Percentiles rank a stretch among this genome's conserved stretches.
Evolutionary conservation across 2,329 filamentous ascomycete genomes (phyloP).

Genomic region (Exophiala calicioides): DNA sequence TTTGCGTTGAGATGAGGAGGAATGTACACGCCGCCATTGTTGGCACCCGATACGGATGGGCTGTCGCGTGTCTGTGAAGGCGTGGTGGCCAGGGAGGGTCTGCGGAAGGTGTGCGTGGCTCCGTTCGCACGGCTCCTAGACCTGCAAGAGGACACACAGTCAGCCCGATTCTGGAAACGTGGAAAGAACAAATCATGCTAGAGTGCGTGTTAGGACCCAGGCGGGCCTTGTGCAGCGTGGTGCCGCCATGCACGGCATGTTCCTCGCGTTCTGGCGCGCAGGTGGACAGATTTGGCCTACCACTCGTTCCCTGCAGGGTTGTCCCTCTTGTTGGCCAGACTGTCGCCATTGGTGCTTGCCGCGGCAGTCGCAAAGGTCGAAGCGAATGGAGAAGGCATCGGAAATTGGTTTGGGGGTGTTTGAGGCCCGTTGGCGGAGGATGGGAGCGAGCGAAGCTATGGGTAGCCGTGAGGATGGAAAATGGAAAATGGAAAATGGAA

Average conservation of each 20-base stretch:
- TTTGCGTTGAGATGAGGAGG: slow-evolving; percentile 61
- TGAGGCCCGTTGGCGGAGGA: slow-evolving; percentile 5
- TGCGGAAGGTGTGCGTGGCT: slow-evolving; percentile 67
- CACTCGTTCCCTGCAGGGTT: slow-evolving; percentile 67
- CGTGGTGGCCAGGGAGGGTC: slow-evolving; percentile 61
- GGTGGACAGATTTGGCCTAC: too few species aligned
- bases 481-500: too few species aligned
- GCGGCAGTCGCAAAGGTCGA: slow-evolving; percentile 84
- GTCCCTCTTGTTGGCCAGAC: slow-evolving; percentile 58
- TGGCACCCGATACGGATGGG: slow-evolving; percentile 39
- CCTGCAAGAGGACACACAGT: slow-evolving; percentile 43
- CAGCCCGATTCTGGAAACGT: too few species aligned
- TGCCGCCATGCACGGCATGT: too few species aligned
- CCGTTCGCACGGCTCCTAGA: slow-evolving; percentile 64
- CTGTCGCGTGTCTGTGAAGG: slow-evolving; percentile 45
- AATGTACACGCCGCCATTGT: slow-evolving; percentile 56
- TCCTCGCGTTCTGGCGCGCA: too few species aligned
- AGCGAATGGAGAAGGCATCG: slow-evolving; percentile 73
- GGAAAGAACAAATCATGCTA: too few species aligned
- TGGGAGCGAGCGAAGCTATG: slow-evolving; percentile 10
- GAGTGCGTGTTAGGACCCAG: too few species aligned
- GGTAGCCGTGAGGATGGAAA: slow-evolving; percentile 10
- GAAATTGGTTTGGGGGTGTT: slow-evolving; percentile 19
- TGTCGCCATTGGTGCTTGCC: slow-evolving; percentile 67
- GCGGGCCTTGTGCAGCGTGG: too few species aligned